A percentile compares a stretch with the other conserved stretches of the same genome.
phyloP scores from a whole-genome alignment of 148 eudicot species.

The Dianthus caryophyllus region DNA sequence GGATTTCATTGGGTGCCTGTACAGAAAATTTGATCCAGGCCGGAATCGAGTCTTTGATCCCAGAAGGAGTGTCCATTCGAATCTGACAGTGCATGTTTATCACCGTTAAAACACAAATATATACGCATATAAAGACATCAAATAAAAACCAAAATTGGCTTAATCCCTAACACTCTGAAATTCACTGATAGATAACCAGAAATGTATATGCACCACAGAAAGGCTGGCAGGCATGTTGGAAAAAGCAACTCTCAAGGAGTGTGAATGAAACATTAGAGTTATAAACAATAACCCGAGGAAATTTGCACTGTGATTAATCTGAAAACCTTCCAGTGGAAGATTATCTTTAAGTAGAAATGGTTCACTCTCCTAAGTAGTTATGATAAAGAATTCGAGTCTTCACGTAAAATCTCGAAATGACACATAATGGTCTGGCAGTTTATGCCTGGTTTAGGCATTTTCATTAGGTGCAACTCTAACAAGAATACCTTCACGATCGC shows the following conservation, averaged over 20 bases:
- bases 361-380: neutral
- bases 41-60: slow-evolving; percentile 93
- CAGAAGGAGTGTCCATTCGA: slow-evolving; percentile 98
- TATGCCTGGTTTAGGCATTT: neutral
- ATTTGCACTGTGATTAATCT: neutral
- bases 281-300: neutral
- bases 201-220: neutral
- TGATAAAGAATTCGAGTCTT: neutral
- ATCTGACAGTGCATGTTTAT: slow-evolving; percentile 37
- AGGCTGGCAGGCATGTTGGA: neutral
- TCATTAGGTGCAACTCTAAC: neutral
- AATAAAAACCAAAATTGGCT: neutral
- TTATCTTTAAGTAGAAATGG: neutral
- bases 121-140: neutral
- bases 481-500: neutral
- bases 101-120: neutral
- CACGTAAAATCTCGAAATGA: neutral
- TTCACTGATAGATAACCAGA: neutral
- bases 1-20: slow-evolving; percentile 90
- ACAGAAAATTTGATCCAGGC: slow-evolving; percentile 97
- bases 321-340: neutral
- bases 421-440: neutral
- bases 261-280: neutral
- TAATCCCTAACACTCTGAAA: neutral
- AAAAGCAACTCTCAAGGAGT: neutral